Evolutionary conservation across 2,329 filamentous ascomycete genomes (phyloP), one percentile per base, ranked within the genome.

Genomic region (Fusarium torreyae): DNA sequence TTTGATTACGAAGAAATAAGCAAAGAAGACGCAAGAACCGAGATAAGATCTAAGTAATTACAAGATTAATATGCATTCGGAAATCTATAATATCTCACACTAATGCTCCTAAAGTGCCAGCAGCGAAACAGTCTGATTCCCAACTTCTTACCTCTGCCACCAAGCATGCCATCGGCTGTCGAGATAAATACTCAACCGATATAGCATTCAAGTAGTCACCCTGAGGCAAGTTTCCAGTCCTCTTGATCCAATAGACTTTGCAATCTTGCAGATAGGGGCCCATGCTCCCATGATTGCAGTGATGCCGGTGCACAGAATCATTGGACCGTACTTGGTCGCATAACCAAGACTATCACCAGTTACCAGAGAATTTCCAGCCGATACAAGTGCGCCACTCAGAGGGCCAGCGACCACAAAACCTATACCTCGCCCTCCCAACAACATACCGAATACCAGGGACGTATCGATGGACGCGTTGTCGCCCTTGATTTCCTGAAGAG

Each of bases 151-250:
- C 14, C 31, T 3, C 14, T 14, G 14, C 31, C 10, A 33, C 33
- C 7, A 17, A 15, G 34, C 6, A 17, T 17, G 34, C 34, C 14
- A 15, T 13, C 33, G 15, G 6, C 33, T 15, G 6, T 7, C 11
- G 15, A 15, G 26, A 28, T 28, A 9, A 3, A 20, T 3, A 14
- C 10, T 10, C 10, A 3, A 6, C 8, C 17, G 11, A 6, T 2
- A 42, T 5, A 10, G 14, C 92, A 57, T 87, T 86, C 64, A 95
- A 81, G 66, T 13, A 11, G 17, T 22, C 9, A 62, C 31, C 10
- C 66, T 61, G 10, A 45, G n/a, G 11, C 63, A 74, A 2, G 17
- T 57, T 1, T 43, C 42, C 6, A 63, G 1, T 1, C 66, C 48
- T 6, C 31, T 68, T 6, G 33, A 52, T 10, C 67, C 46, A 38